Evolutionary conservation across 306 rosid species (phyloP).

Genomic region (Acacia crassicarpa): DNA sequence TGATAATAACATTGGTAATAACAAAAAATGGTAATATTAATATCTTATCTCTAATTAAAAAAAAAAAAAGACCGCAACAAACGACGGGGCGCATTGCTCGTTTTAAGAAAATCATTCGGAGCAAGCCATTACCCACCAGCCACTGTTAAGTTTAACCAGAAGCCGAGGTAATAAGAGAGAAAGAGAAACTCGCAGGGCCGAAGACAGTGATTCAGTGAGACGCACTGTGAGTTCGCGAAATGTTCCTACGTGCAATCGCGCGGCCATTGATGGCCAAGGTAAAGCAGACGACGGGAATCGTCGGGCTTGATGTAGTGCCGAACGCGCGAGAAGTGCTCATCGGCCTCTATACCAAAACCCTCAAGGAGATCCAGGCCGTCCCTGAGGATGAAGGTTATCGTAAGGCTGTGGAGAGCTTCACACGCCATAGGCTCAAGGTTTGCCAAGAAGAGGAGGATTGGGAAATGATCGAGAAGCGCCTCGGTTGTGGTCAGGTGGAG

Average conservation of each 20-base stretch:
- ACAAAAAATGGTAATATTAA: too few relatives aligned
- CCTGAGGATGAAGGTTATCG: slow-evolving; percentile 95
- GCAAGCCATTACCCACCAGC: too few relatives aligned
- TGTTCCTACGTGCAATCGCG: slow-evolving; percentile 82
- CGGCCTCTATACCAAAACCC: slow-evolving; percentile 69
- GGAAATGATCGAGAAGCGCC: slow-evolving; percentile 75
- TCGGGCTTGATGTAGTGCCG: slow-evolving; percentile 87
- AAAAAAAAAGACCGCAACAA: too few relatives aligned
- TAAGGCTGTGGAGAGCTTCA: slow-evolving; percentile 90
- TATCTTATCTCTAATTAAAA: too few relatives aligned
- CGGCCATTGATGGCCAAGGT: slow-evolving; percentile 89
- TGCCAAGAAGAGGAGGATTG: slow-evolving; percentile 83
- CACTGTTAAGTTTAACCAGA: too few relatives aligned
- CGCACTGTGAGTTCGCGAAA: slow-evolving; percentile 5
- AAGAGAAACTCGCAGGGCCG: not conserved
- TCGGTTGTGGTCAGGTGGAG: slow-evolving; percentile 92
- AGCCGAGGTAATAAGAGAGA: not conserved
- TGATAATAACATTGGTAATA: too few relatives aligned
- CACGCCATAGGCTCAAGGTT: slow-evolving; percentile 68
- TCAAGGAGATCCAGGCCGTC: slow-evolving; percentile 82
- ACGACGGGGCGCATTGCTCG: too few relatives aligned
- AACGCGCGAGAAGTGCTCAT: slow-evolving; percentile 85
- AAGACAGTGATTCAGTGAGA: slow-evolving; percentile 5
- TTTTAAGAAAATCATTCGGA: too few relatives aligned
- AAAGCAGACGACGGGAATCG: slow-evolving; percentile 91